A percentile compares a stretch with the other conserved stretches of the same genome.
Conservation (phyloP, 2,329 filamentous ascomycete species). For the Alternaria brassicae region DNA sequence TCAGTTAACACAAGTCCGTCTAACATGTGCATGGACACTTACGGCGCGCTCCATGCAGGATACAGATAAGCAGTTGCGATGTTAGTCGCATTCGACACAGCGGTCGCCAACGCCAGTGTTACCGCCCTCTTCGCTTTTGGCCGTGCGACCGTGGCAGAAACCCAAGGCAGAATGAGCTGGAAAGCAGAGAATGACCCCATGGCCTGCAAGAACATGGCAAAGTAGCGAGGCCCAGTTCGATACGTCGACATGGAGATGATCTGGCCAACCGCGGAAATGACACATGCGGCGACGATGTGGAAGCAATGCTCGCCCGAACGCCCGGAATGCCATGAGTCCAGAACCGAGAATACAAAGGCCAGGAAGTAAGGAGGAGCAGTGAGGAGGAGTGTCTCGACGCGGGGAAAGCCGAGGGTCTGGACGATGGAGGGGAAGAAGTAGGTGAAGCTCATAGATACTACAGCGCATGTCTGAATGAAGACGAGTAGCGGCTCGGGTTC, state of each 20-base stretch:
- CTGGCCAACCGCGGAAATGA: slow-evolving; percentile 24
- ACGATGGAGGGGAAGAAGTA: slow-evolving; percentile 72
- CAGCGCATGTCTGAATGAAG: slow-evolving; percentile 61
- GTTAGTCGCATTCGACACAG: slow-evolving; percentile 45
- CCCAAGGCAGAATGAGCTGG: slow-evolving; percentile 45
- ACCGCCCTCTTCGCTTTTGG: slow-evolving; percentile 46
- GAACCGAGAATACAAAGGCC: slow-evolving; percentile 64
- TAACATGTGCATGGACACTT: background rate
- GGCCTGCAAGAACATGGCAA: slow-evolving; percentile 64
- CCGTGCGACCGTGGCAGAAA: slow-evolving; percentile 42
- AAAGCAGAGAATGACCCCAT: slow-evolving; percentile 35
- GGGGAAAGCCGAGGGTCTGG: slow-evolving; percentile 63
- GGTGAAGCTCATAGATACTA: slow-evolving; percentile 58
- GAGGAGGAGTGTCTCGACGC: slow-evolving; percentile 62
- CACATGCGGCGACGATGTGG: slow-evolving; percentile 38
- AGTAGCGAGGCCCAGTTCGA: slow-evolving; percentile 62
- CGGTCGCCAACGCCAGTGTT: slow-evolving; percentile 41
- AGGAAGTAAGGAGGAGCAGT: slow-evolving; percentile 66
- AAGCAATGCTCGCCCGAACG: slow-evolving; percentile 63
- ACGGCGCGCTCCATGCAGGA: slow-evolving; percentile 28
- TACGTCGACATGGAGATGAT: slow-evolving; percentile 57
- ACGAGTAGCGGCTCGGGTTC: slow-evolving; percentile 34
- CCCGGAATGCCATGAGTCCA: slow-evolving; percentile 63
- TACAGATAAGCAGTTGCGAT: slow-evolving; percentile 43
- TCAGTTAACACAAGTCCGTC: background rate